phyloP scores from a whole-genome alignment of 2,329 filamentous ascomycete genomes.

The Colletotrichum chlorophyti region DNA sequence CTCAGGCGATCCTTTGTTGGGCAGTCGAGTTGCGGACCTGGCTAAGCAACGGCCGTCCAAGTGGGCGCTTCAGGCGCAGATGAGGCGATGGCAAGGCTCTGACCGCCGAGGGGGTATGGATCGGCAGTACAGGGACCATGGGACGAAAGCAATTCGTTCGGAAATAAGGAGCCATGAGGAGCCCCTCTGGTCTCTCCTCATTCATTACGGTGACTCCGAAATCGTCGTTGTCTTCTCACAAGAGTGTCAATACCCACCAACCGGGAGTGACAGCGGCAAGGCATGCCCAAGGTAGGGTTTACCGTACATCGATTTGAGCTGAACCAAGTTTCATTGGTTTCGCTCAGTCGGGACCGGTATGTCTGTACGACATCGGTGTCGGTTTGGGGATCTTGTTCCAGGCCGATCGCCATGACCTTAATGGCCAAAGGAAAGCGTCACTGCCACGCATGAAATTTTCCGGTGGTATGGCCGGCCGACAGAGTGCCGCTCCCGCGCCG shows the following conservation, averaged over 20 bases:
- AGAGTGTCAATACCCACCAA: too few relatives aligned
- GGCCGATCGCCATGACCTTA: too few relatives aligned
- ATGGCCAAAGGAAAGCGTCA: too few relatives aligned
- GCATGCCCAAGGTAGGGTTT: too few relatives aligned
- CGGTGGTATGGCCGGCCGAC: too few relatives aligned
- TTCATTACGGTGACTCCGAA: conserved; percentile 30
- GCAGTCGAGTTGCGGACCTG: conserved; percentile 4
- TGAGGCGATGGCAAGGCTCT: conserved; percentile 2
- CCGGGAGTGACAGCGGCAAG: too few relatives aligned
- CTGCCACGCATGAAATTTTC: too few relatives aligned
- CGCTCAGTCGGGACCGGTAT: too few relatives aligned
- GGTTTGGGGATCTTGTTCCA: too few relatives aligned
- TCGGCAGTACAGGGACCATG: conserved; percentile 15
- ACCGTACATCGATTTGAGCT: too few relatives aligned
- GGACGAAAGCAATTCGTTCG: conserved; percentile 4
- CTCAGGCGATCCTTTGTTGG: conserved; percentile 17
- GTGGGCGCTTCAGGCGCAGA: conserved; percentile 9
- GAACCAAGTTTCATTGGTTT: too few relatives aligned
- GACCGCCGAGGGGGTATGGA: conserved; percentile 23
- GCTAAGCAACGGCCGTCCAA: conserved; percentile 12
- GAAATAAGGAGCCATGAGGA: conserved; percentile 23
- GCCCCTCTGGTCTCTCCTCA: conserved; percentile 21
- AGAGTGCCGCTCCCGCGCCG: not conserved
- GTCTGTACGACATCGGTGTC: too few relatives aligned
- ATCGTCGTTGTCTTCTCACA: not conserved